phyloP scores from a whole-genome alignment of 306 rosid genomes.

The Trifolium subterraneum region DNA sequence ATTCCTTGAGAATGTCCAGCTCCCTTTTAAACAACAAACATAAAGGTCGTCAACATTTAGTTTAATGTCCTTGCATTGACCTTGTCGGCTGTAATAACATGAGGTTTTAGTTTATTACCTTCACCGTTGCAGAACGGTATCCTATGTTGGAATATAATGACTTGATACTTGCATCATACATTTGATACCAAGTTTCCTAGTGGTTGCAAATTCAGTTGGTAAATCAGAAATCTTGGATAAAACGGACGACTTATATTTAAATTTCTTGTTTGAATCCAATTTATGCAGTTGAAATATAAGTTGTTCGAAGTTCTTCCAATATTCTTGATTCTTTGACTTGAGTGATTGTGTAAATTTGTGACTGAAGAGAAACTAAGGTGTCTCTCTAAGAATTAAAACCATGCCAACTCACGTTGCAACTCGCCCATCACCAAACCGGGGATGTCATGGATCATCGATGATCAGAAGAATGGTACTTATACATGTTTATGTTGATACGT shows the following conservation, averaged over 20 bases:
- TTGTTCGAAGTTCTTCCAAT: not conserved
- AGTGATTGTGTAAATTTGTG: not conserved
- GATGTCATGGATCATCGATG: too few species aligned
- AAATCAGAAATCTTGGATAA: not conserved
- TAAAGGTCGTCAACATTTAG: not conserved
- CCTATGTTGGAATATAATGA: not conserved
- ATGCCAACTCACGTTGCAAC: not conserved
- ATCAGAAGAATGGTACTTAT: too few species aligned
- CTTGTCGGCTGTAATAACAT: not conserved
- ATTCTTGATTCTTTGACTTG: not conserved
- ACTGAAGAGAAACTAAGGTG: not conserved
- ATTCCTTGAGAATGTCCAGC: conserved; percentile 13
- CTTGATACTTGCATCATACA: not conserved
- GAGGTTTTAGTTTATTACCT: not conserved
- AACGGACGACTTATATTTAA: not conserved
- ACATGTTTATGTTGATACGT: too few species aligned
- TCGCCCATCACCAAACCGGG: not conserved
- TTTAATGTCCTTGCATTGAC: not conserved
- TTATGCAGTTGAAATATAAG: not conserved
- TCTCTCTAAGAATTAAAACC: not conserved
- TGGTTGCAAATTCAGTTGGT: not conserved
- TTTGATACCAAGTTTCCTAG: too few species aligned
- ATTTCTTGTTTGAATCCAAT: not conserved
- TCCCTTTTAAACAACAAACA: not conserved
- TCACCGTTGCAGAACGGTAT: not conserved